phyloP scores from a whole-genome alignment of 805 yeast species.

The Sporopachydermia quercuum region DNA sequence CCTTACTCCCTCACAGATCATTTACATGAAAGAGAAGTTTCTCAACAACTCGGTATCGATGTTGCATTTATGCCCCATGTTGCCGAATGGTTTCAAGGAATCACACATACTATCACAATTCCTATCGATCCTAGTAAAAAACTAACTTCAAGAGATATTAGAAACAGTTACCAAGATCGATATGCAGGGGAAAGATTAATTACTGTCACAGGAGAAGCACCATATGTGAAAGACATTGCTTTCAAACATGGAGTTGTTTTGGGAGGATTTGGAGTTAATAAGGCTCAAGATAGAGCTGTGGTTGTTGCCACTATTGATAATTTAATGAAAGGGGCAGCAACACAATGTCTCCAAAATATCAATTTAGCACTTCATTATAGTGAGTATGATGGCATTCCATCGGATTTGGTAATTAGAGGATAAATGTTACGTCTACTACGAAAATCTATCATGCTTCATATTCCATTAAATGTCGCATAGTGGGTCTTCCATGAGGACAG shows the following conservation, averaged over 20 bases:
- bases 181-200: slow-evolving; percentile 61
- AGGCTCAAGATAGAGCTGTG: slow-evolving; percentile 62
- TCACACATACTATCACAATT: slow-evolving; percentile 62
- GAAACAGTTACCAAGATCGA: slow-evolving; percentile 56
- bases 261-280: slow-evolving; percentile 75
- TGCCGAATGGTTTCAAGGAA: slow-evolving; percentile 89
- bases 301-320: slow-evolving; percentile 75
- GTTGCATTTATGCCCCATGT: slow-evolving; percentile 78
- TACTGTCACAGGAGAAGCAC: slow-evolving; percentile 62
- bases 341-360: slow-evolving; percentile 77
- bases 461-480: slow-evolving; percentile 79
- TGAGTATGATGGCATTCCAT: slow-evolving; percentile 76
- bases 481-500: slow-evolving; percentile 94
- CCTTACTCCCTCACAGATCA: slow-evolving; percentile 78
- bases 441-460: too few species aligned
- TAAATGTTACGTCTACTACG: too few species aligned
- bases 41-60: slow-evolving; percentile 45
- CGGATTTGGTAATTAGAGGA: slow-evolving; percentile 39
- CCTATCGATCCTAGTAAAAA: slow-evolving; percentile 38
- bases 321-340: slow-evolving; percentile 75
- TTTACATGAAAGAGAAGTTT: slow-evolving; percentile 70
- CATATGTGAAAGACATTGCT: slow-evolving; percentile 61
- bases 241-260: slow-evolving; percentile 75
- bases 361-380: slow-evolving; percentile 65
- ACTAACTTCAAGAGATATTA: slow-evolving; percentile 51